Evolutionary conservation across 176 grass and related monocot genomes (phyloP), one percentile per base, ranked within the genome.

Genomic region (Lolium rigidum): DNA sequence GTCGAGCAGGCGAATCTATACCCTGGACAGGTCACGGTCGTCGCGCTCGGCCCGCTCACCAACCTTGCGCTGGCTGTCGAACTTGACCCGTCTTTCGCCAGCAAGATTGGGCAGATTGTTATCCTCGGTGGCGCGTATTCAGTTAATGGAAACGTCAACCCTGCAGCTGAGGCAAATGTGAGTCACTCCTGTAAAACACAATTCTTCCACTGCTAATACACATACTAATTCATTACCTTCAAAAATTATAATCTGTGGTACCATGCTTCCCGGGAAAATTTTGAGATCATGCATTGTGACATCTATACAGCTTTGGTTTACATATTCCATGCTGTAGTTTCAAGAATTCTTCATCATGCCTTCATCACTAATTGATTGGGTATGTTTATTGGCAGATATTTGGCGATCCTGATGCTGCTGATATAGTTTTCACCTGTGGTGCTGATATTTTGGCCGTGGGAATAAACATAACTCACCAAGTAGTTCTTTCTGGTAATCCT

Each of bases 111-210:
- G 16, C 91, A 98, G 87, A 92, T 98, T 14, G 68, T 98, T 70
- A 84, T 98, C 68, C 96, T 98, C 76, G 96, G 96, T 79, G 96
- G 96, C 47, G 93, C 96, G 1, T 95, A 95, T 89, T 98, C 85
- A 55, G 92, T 98, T 54, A 95, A 94, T 80, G 93, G 96, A n/a
- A 98, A 98, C 91, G 96, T 95, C 31, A 98, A 98, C 87, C 96
- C 93, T 62, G 96, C 93, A 54, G 76, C 93, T 37, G 96, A 98
- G 65, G 66, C 76, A 78, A 78, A 78, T 85, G 93, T 95, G 89
- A 81, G 90, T 17, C 56, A 38, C 44, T 87, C 78, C 65, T 75
- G n/a, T 83, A 6, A 79, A 71, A 48, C 21, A 50, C 39, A 26
- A 25, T 26, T 35, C 63, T 41, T 41, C 39, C 39, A 3, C 39